Base-by-base conservation (phyloP, 768 basidiomycete species). In the Leccinum broughii region DNA sequence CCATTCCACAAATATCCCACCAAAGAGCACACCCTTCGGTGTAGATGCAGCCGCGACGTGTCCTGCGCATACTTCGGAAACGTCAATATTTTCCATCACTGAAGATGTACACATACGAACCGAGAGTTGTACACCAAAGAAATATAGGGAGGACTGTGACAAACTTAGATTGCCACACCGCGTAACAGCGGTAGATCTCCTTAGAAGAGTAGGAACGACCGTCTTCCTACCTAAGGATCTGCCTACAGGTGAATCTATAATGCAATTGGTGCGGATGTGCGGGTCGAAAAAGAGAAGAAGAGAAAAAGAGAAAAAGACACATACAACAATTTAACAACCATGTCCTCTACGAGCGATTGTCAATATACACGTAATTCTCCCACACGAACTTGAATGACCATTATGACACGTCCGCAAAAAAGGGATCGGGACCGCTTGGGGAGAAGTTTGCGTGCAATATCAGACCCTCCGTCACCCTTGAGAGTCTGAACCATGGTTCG, bases 111-210 rank as follows among this genome's bases (percentile, higher is more conserved):
- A 30, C 13, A 9, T 34, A 3, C 72, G 14, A 62, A 72, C 76
- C 58, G 10, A 51, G 63, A 14, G 70, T 62, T n/a, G 52, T 60
- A 52, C 60, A 65, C 75, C 74, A 74, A 35, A 72, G 58, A 6
- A 76, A 22, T 9, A 17, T 17, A 3, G 76, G 76, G 1, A 75
- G 4, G 5, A 72, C 20, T 55, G 76, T 67, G 20, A 72, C 34
- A 2, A 53, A 58, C 9, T 66, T 56, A 6, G 65, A 69, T 24
- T 70, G 71, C 75, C 75, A 76, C 20, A 71, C 72, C 17, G 2
- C 71, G 66, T 76, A 75, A 51, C 65, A 69, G 2, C 69, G 66
- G 49, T 68, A 71, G n/a, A 71, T 65, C 71, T 11, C 32, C 32
- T 11, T 34, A 34, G 2, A 34, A 11, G 32, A 11, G 32, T 34